phyloP scores from a whole-genome alignment of 2,329 filamentous ascomycete genomes.

The Verticillium longisporum region DNA sequence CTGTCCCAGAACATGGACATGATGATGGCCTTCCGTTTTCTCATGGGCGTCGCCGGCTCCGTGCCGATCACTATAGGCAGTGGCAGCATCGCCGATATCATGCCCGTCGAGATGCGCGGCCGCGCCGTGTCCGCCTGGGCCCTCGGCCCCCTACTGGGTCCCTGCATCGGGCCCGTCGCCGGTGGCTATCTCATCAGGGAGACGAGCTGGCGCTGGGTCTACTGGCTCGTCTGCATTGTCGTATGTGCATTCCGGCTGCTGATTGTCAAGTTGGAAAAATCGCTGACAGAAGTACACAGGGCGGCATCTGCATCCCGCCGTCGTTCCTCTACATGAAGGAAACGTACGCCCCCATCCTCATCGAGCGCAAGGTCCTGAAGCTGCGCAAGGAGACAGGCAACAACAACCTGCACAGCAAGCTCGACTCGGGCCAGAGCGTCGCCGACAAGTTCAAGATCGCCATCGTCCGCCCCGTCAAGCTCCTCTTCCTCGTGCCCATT shows the following conservation, averaged over 20 bases:
- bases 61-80: constrained; percentile 39
- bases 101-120: constrained; percentile 39
- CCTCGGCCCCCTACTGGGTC: constrained; percentile 42
- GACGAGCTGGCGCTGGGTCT: constrained; percentile 44
- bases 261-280: not conserved
- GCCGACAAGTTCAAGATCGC: constrained; percentile 33
- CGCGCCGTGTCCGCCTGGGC: constrained; percentile 39
- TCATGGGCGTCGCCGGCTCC: constrained; percentile 35
- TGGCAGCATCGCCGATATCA: constrained; percentile 43
- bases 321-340: constrained; percentile 31
- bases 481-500: constrained; percentile 49
- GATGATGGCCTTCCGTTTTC: constrained; percentile 39
- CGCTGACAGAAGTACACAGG: constrained; percentile 9
- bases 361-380: constrained; percentile 30
- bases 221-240: constrained; percentile 38
- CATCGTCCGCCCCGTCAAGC: constrained; percentile 34
- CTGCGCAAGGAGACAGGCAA: constrained; percentile 36
- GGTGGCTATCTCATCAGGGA: constrained; percentile 23
- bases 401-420: constrained; percentile 26
- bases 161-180: constrained; percentile 40
- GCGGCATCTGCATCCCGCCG: constrained; percentile 24
- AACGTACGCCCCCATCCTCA: constrained; percentile 32
- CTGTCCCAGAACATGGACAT: constrained; percentile 29
- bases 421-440: constrained; percentile 19
- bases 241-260: constrained; percentile 20